A percentile compares a stretch with the other conserved stretches of the same genome.
Evolutionary conservation across 805 yeast genomes (phyloP).

Genomic region (Teunomyces panamensis): DNA sequence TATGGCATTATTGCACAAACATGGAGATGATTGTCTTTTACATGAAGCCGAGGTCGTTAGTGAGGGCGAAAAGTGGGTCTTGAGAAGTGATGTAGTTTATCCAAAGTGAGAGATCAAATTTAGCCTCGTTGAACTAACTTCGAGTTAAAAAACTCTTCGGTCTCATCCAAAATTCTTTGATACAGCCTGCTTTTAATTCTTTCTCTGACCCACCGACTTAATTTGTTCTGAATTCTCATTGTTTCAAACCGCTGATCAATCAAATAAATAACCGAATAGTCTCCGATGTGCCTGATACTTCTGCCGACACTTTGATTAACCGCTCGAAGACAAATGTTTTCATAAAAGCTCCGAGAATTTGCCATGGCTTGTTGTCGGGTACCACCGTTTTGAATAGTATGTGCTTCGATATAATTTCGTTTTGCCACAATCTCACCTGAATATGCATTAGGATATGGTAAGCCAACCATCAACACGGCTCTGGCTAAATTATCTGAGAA

Average conservation of each 20-base stretch:
- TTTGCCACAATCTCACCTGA: conserved; percentile 81
- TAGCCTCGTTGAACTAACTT: conserved; percentile 10
- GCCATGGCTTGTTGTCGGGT: conserved; percentile 43
- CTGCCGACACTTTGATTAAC: conserved; percentile 92
- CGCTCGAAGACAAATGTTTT: conserved; percentile 84
- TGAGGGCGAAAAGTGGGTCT: conserved; percentile 58
- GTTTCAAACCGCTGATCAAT: conserved; percentile 61
- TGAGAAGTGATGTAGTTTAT: conserved; percentile 54
- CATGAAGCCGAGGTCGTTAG: conserved; percentile 57
- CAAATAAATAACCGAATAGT: conserved; percentile 73
- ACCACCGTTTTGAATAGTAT: conserved; percentile 48
- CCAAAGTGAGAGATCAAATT: not conserved
- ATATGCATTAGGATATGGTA: conserved; percentile 83
- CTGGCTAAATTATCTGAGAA: conserved; percentile 86
- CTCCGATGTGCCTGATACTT: conserved; percentile 79
- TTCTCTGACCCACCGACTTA: conserved; percentile 71
- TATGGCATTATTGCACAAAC: conserved; percentile 59
- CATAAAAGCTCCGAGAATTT: conserved; percentile 60
- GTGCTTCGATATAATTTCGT: conserved; percentile 57
- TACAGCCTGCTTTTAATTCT: conserved; percentile 12
- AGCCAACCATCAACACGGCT: conserved; percentile 79
- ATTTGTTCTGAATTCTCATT: conserved; percentile 48
- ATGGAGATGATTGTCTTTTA: conserved; percentile 60
- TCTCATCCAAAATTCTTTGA: conserved; percentile 16
- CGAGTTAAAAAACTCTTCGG: conserved; percentile 26